Evolutionary conservation across 306 rosid species (phyloP).

Genomic region (Boehmeria nivea): DNA sequence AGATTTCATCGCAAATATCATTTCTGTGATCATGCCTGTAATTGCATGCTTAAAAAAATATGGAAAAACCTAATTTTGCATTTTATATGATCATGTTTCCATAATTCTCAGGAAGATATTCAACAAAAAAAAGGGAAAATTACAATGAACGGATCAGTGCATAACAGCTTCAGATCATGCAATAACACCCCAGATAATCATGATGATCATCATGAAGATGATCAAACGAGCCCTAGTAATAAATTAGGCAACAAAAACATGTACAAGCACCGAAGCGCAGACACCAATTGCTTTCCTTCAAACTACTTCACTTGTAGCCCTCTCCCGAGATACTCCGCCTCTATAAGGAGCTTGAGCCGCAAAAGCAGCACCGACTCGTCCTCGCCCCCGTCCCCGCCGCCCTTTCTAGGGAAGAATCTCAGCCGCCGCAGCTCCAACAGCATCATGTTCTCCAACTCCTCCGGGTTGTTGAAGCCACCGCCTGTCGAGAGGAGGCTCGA

Average conservation of each 20-base stretch:
- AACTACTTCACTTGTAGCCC: constrained; percentile 1
- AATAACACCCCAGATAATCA: not conserved
- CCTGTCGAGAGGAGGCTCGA: constrained; percentile 60
- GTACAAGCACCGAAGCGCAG: constrained; percentile 1
- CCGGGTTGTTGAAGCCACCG: constrained; percentile 62
- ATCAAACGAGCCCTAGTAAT: not conserved
- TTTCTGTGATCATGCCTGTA: not conserved
- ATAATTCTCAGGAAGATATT: not conserved
- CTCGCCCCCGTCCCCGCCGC: not conserved
- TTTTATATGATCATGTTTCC: not conserved
- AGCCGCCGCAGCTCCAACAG: constrained; percentile 19
- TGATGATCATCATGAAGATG: not conserved
- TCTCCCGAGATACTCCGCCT: constrained; percentile 11
- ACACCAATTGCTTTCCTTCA: not conserved
- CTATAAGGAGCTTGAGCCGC: constrained; percentile 10
- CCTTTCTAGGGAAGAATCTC: constrained; percentile 13
- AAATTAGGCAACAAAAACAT: not conserved
- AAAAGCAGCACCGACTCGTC: constrained; percentile 14
- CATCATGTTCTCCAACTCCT: constrained; percentile 76
- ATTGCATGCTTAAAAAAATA: not conserved
- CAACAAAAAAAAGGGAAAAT: not conserved
- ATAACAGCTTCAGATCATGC: constrained; percentile 17
- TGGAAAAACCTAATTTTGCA: not conserved
- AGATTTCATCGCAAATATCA: not conserved
- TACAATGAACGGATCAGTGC: constrained; percentile 23